These are phyloP conservation scores for Amoebophrya sp. DNA, from an alignment of 169 alveolate species.

Conservation along the genomic window DNA sequence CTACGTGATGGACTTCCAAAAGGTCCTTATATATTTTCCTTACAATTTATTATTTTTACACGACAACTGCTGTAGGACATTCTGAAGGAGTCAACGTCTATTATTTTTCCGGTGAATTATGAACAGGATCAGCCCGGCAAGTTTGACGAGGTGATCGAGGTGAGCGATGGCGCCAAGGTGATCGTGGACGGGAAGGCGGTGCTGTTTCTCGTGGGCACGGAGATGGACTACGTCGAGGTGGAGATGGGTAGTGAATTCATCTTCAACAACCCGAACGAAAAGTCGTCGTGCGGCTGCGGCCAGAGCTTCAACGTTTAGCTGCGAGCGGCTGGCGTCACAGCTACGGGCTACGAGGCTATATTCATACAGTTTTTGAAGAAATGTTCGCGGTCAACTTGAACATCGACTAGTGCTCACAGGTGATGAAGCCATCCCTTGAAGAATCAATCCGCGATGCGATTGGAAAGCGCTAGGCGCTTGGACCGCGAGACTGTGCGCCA, in stretches of 20 bases:
- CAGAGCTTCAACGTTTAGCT: constrained; percentile 49
- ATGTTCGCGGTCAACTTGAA: too few relatives aligned
- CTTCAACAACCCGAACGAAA: constrained; percentile 54
- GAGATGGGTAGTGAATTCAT: constrained; percentile 50
- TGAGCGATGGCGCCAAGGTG: constrained; percentile 33
- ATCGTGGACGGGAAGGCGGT: constrained; percentile 49
- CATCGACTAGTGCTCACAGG: too few relatives aligned
- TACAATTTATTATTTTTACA: neutral
- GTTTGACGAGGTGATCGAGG: constrained; percentile 51
- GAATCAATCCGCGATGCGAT: too few relatives aligned
- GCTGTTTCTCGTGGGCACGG: constrained; percentile 54
- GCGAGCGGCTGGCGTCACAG: too few relatives aligned
- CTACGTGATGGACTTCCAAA: neutral
- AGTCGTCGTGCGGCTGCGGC: constrained; percentile 63
- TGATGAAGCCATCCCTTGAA: too few relatives aligned
- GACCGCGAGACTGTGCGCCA: too few relatives aligned
- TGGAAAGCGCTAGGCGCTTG: too few relatives aligned
- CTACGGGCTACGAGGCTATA: too few relatives aligned
- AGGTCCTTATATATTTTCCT: neutral
- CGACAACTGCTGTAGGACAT: too few relatives aligned
- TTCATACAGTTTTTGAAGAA: too few relatives aligned
- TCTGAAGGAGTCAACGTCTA: too few relatives aligned
- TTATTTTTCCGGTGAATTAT: too few relatives aligned
- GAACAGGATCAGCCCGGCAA: constrained; percentile 23
- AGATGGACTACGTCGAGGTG: constrained; percentile 53